phyloP scores from a whole-genome alignment of 1,284 basidiomycete genomes.

The Ustilago loliicola region DNA sequence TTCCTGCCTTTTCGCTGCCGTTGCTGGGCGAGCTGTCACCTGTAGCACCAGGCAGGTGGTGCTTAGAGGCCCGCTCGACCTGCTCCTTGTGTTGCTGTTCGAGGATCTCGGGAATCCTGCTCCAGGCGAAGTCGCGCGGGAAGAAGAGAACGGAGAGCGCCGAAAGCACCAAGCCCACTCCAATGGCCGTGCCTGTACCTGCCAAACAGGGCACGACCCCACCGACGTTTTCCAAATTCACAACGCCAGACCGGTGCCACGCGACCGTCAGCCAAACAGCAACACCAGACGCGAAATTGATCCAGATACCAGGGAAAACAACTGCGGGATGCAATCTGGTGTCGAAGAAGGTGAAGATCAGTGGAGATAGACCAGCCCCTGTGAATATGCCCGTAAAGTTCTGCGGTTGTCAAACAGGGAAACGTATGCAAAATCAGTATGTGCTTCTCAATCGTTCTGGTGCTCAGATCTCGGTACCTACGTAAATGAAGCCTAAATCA shows the following conservation, averaged over 20 bases:
- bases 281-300: conserved; percentile 62
- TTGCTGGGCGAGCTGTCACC: neutral
- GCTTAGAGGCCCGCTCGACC: conserved; percentile 22
- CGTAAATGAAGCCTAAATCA: conserved; percentile 58
- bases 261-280: conserved; percentile 66
- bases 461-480: too few species aligned
- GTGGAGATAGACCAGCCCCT: conserved; percentile 51
- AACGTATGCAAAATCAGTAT: conserved; percentile 20
- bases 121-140: conserved; percentile 59
- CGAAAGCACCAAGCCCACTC: conserved; percentile 49
- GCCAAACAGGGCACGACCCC: conserved; percentile 55
- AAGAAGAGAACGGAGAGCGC: conserved; percentile 44
- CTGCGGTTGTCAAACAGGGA: too few species aligned
- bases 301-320: conserved; percentile 64
- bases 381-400: conserved; percentile 62
- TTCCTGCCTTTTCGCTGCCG: conserved; percentile 16
- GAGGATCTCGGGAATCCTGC: conserved; percentile 41
- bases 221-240: conserved; percentile 51
- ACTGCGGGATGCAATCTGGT: conserved; percentile 55
- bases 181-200: conserved; percentile 59
- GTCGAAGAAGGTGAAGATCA: conserved; percentile 64
- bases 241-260: conserved; percentile 47
- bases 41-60: conserved; percentile 12
- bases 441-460: neutral
- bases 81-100: conserved; percentile 37